Evolutionary conservation across 805 yeast species (phyloP), one percentile per base, ranked within the genome.

Genomic region (Ogataea pini): DNA sequence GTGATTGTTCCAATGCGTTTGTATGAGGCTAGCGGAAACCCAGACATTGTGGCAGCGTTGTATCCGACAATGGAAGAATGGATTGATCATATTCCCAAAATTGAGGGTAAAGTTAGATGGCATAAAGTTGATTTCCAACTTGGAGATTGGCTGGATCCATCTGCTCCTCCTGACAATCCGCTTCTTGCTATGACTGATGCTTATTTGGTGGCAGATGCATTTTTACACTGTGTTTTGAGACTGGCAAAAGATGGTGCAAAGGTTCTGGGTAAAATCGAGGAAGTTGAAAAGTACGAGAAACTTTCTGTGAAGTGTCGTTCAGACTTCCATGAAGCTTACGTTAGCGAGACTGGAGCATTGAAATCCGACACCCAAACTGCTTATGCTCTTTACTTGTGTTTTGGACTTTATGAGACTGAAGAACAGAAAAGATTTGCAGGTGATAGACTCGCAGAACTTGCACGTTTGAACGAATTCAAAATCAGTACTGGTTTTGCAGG

Each of bases 61-160:
- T 55, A 42, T 36, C 39, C 48, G 14, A 52, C 56, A 33, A 52
- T 52, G 51, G 33, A 27, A 20, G 33, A 44, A 3, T 55, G 58
- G 58, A 37, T 52, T 43, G 48, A 55, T 18, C 47, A 39, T 33
- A 47, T 55, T 9, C 58, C 58, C 3, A 55, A 50, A 24, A 38
- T 50, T 19, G 42, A 42, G 10, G 58, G 55, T 4, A 53, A 55
- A 29, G 28, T 53, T 12, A 28, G 55, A 16, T 51, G 55, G 55
- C 44, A 27, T 17, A 34, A 49, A 16, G 34, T 43, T n/a, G 68
- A 31, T 3, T 37, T 49, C 14, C 62, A 58, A 38, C 39, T 73
- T 43, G 76, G 69, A 17, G 60, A 58, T 29, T 58, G 62, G 62
- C 46, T 58, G 22, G 64, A 60, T 42, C 64, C 64, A 3, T 44